phyloP scores from a whole-genome alignment of 805 yeast species.

The Maudiozyma saulgeensis region DNA sequence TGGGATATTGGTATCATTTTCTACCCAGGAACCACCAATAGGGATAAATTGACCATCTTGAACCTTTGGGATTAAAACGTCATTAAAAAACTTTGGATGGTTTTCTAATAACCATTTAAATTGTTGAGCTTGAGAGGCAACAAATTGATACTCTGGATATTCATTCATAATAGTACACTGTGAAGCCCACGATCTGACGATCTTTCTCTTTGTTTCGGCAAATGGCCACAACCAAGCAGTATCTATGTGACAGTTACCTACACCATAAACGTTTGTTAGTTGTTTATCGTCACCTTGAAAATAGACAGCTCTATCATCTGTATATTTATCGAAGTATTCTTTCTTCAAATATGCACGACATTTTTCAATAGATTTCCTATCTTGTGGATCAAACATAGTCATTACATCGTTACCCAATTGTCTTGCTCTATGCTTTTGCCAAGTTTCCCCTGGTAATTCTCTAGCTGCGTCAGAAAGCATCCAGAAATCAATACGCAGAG shows the following conservation, averaged over 20 bases:
- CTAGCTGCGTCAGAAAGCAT: slow-evolving; percentile 85
- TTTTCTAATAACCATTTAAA: slow-evolving; percentile 83
- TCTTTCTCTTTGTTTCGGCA: slow-evolving; percentile 88
- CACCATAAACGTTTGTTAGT: slow-evolving; percentile 58
- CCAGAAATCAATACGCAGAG: slow-evolving; percentile 73
- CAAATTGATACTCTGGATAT: slow-evolving; percentile 90
- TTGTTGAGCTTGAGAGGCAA: slow-evolving; percentile 94
- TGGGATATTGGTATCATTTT: slow-evolving; percentile 94
- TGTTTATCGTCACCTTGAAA: slow-evolving; percentile 31
- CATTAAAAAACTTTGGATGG: slow-evolving; percentile 69
- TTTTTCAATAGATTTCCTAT: slow-evolving; percentile 43
- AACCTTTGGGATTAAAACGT: slow-evolving; percentile 52
- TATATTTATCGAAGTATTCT: slow-evolving; percentile 51
- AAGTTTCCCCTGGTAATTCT: slow-evolving; percentile 61
- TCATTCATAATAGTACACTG: slow-evolving; percentile 76
- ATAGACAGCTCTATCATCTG: slow-evolving; percentile 59
- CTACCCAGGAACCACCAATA: slow-evolving; percentile 97
- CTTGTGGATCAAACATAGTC: slow-evolving; percentile 69
- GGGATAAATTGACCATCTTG: slow-evolving; percentile 72
- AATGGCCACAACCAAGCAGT: slow-evolving; percentile 99
- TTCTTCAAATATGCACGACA: slow-evolving; percentile 60
- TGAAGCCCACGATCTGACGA: slow-evolving; percentile 92
- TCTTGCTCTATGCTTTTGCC: slow-evolving; percentile 80
- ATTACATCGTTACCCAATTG: slow-evolving; percentile 73
- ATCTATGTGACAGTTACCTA: slow-evolving; percentile 95